Evolutionary conservation across 2,329 filamentous ascomycete genomes (phyloP).

Genomic region (Berkeleyomyces basicola): DNA sequence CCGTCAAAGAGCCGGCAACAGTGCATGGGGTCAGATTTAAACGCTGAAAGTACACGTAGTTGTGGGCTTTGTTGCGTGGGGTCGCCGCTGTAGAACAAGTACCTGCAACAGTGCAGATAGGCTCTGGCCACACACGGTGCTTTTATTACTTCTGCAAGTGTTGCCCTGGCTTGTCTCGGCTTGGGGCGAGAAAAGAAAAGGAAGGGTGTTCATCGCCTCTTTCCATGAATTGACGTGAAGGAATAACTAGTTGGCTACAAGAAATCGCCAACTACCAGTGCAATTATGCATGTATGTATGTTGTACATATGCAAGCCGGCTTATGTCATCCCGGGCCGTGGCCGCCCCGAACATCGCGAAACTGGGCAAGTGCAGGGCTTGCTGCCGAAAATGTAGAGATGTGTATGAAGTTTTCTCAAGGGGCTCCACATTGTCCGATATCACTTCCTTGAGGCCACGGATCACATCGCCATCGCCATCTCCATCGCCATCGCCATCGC

Average conservation of each 20-base stretch:
- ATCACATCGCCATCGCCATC: background rate
- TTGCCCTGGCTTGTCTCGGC: background rate
- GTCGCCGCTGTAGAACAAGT: background rate
- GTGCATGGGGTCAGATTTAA: too few species aligned
- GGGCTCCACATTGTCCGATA: too few species aligned
- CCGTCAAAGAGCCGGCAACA: too few species aligned
- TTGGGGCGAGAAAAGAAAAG: background rate
- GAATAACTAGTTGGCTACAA: background rate
- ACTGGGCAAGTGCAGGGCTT: too few species aligned
- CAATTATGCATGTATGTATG: too few species aligned
- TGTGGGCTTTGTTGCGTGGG: too few species aligned
- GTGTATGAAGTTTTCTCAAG: too few species aligned
- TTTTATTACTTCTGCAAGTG: background rate
- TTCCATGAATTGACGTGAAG: background rate
- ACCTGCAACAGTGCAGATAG: background rate
- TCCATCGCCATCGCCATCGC: background rate
- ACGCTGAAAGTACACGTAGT: too few species aligned
- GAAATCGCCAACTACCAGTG: background rate
- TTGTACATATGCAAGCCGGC: too few species aligned
- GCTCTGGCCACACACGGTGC: background rate
- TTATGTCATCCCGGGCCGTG: too few species aligned
- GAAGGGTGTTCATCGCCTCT: background rate
- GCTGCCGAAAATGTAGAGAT: too few species aligned
- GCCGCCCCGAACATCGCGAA: too few species aligned
- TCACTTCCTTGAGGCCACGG: background rate